Evolutionary conservation across 352 stramenopile species (phyloP).

Genomic region (Phytophthora colocasiae): DNA sequence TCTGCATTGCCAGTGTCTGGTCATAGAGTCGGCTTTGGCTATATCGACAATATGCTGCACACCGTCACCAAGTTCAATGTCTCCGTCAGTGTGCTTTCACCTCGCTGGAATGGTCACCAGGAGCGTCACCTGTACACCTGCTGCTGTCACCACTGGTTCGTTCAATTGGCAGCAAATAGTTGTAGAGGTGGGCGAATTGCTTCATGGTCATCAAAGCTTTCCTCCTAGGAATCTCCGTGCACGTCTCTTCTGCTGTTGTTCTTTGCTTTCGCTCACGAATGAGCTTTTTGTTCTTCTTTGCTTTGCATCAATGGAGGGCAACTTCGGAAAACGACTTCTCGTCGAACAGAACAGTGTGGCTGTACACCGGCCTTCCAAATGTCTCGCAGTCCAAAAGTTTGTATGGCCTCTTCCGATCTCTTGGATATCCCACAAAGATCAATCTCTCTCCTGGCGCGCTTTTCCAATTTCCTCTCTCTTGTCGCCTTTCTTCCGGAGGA

Average conservation of each 20-base stretch:
- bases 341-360: not conserved
- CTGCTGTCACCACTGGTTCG: not conserved
- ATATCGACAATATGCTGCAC: too few species aligned
- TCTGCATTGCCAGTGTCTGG: not conserved
- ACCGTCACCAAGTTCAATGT: not conserved
- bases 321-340: not conserved
- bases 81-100: not conserved
- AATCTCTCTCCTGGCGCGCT: too few species aligned
- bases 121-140: not conserved
- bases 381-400: not conserved
- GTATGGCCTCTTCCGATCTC: not conserved
- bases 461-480: not conserved
- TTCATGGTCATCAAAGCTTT: constrained; percentile 1
- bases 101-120: not conserved
- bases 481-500: not conserved
- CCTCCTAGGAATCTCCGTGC: not conserved
- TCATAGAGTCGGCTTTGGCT: not conserved
- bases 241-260: not conserved
- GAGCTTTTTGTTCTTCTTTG: not conserved
- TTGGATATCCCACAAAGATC: constrained; percentile 4
- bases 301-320: not conserved
- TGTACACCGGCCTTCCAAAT: not conserved
- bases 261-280: not conserved
- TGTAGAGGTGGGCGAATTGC: not conserved
- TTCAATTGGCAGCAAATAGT: not conserved